Base-by-base conservation (phyloP, 2,329 filamentous ascomycete species). In the Phialocephala subalpina region DNA sequence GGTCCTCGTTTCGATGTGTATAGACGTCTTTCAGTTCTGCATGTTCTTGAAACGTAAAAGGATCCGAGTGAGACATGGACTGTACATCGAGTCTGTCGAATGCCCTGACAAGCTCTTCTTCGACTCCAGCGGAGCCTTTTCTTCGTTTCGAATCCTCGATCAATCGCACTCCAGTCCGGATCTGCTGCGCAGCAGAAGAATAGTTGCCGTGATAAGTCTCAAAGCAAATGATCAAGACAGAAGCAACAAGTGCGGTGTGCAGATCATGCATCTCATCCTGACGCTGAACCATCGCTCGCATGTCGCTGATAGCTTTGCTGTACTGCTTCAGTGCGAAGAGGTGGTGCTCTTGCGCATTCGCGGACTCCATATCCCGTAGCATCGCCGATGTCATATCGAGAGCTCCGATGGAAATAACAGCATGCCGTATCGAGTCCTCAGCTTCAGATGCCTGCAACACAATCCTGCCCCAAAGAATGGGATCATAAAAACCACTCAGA, bases 251-350 rank as follows among this genome's bases (percentile, higher is more conserved):
- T 22, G 58, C 58, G 14, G 58, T 60, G 27, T 47, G 27, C 16
- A 47, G 11, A 16, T 60, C 58, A 29, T 27, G 29, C 58, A 35
- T 47, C 22, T 27, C 18, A 4, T 33, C 25, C 9, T 45, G 45
- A 18, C 49, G 49, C 25, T 29, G 25, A 12, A 77, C 77, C 14
- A 81, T 77, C 77, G 40, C 74, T 75, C 58, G 83, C 47, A 88
- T 80, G 11, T 83, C 80, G 11, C 81, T 82, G 68, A 84, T 81
- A 1, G 87, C 87, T 58, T 83, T 80, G 1, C 83, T 84, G 70
- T 90, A 90, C 65, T 88, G 81, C 61, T 80, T 82, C 45, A 88
- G 77, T 2, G 87, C 87, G 58, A 87, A 81, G 65, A 86, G 81
- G 84, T 86, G 87, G 70, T 89, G 86, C 9, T 56, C 35, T 12